Evolutionary conservation across 1,284 basidiomycete genomes (phyloP), one percentile per base, ranked within the genome.

Genomic region (Coriolopsis trogii): DNA sequence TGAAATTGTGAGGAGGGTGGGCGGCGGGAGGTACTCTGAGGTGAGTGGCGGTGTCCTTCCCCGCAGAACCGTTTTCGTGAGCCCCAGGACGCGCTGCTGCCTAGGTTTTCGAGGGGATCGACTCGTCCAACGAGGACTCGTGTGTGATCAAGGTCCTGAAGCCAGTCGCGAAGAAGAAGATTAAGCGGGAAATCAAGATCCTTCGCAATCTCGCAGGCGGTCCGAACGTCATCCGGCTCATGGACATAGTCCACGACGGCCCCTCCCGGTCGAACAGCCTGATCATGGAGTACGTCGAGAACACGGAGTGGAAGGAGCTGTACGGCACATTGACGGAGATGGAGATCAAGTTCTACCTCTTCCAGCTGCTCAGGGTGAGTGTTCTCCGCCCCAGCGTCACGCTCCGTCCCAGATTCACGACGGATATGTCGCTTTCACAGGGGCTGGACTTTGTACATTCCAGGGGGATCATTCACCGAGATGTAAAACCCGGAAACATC

Each of bases 1-100:
- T 69, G 97, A 98, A 77, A 96, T 98, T 67, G 91, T 98, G 37
- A 82, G 93, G 57, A 96, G 97, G 73, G 93, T 98, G n/a, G 96
- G 96, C 21, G 79, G 96, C 43, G 96, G 96, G 58, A 97, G 97
- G 73, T 96, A 96, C 71, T 95, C 92, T 28, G 94, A 97, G 81
- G 92, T 93, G 59, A 39, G 63, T 59, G 55, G 41, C 36, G 7
- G 13, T 4, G 33, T 34, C 33, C n/a, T 34, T 16, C n/a, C 33
- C n/a, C 9, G 9, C 4, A 18, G 6, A 34, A 8, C n/a, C n/a
- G n/a, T n/a, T n/a, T n/a, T 16, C 33, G n/a, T 34, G 33, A 34
- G 33, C 33, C 6, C 13, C 12, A 28, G 13, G 1, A 33, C 29
- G 43, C 49, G 26, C 25, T 24, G 26, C 23, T 33, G 3, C 10